Evolutionary conservation across 192 early-diverging fungal genomes (phyloP), one percentile per base, ranked within the genome.

Genomic region (Podila minutissima): DNA sequence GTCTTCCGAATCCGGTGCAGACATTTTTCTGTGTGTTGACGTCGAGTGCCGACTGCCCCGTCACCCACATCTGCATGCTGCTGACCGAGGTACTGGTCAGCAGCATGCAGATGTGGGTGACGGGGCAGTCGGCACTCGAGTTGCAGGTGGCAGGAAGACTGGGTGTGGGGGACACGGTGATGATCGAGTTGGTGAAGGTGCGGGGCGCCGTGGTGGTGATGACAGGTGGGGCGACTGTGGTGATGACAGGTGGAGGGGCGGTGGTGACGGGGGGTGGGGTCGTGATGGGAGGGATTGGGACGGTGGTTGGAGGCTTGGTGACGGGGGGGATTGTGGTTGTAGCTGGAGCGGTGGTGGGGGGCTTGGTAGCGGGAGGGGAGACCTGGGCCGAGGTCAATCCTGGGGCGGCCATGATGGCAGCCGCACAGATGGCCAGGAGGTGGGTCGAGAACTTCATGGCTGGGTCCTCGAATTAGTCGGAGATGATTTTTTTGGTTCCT

Each of bases 1-100:
- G 77, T 1, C 53, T 22, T 22, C 77, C 77, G 0, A 69, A 53
- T 20, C 77, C 77, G 3, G 57, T 31, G 33, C 77, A 81, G 24
- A 65, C 19, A 24, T 51, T 58, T 5, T n/a, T n/a, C n/a, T n/a
- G n/a, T n/a, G n/a, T n/a, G n/a, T n/a, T n/a, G n/a, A n/a, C n/a
- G n/a, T 68, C 60, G 33, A 65, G 59, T 3, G 28, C 4, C 2
- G 13, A 3, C 9, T 81, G 77, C 19, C 31, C 38, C 2, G 24
- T 2, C 35, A 73, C 69, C 62, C 48, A 81, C 12, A 32, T 69
- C 31, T 81, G 77, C 46, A 59, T 62, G 2, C 35, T 65, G 5
- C 22, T 37, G 37, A 17, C 12, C 1, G n/a, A n/a, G n/a, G 55
- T 32, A 6, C 28, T 33, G 1, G 12, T 17, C 37, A 37, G 22